phyloP scores from a whole-genome alignment of 768 basidiomycete species.

The Tephrocybe sp. region DNA sequence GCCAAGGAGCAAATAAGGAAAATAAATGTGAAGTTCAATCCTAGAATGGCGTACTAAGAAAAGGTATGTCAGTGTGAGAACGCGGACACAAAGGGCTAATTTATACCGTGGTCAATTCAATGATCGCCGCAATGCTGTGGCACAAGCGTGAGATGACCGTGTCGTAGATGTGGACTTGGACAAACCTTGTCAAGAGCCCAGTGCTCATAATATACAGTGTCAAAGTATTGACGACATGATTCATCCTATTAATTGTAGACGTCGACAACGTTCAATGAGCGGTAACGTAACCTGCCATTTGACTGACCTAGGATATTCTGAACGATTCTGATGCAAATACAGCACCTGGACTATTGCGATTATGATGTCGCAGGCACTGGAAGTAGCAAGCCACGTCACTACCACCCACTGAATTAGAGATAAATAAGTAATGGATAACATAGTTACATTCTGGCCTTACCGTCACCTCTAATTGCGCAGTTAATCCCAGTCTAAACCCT shows the following conservation, averaged over 20 bases:
- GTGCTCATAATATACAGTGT: conserved; percentile 1
- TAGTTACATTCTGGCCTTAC: background rate
- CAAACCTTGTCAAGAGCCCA: conserved; percentile 2
- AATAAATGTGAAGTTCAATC: no score
- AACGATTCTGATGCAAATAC: background rate
- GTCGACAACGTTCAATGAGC: no score
- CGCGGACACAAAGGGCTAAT: no score
- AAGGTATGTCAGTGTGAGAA: no score
- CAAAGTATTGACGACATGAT: background rate
- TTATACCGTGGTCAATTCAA: no score
- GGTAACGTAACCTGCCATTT: no score
- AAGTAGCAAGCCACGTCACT: background rate
- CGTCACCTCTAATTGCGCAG: no score
- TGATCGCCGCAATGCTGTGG: no score
- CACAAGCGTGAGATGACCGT: no score
- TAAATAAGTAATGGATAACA: background rate
- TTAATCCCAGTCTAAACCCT: background rate
- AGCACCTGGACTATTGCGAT: background rate
- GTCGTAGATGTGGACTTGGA: background rate
- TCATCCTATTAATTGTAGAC: no score
- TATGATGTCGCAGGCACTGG: background rate
- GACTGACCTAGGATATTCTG: background rate
- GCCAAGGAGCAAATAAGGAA: no score
- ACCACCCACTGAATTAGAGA: background rate
- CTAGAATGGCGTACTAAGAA: no score